Base-by-base conservation (phyloP, 441 rosid genomes). In the Pelargonium cotyledonis region DNA sequence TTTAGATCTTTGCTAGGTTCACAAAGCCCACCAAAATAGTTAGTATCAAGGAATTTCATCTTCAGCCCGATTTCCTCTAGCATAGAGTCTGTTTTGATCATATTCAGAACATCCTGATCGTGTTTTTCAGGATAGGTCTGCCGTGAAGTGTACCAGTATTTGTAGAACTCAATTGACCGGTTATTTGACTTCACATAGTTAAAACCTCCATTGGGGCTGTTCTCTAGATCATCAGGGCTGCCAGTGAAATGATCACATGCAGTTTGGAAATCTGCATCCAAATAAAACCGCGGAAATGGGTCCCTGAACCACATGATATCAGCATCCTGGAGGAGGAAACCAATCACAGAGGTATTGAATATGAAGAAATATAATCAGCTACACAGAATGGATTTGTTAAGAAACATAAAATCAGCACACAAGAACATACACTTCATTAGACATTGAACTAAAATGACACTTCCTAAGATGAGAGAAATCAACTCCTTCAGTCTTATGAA, bases 231-330 rank as follows among this genome's bases (percentile, higher is more conserved):
- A 65, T 74, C 78, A 65, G 95, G 73, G 73, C 81, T 79, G 60
- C 98, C 96, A 8, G 69, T 63, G 75, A 79, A 93, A 62, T 78
- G 72, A 79, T 93, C 98, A 51, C 97, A 93, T 0, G 98, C 97
- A 80, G 89, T 88, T 76, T 93, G 96, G 72, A 93, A 86, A 83
- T 93, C 98, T 62, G 78, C 91, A 77, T 89, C 96, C 21, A 74
- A 65, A 76, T 78, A 83, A 70, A 93, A 85, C 77, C 79, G 84
- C 14, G 86, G 89, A 82, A 91, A 91, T 72, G 98, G 98, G 77
- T 93, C 81, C 75, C 97, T 80, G 75, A 91, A 84, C 97, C 98
- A 93, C 97, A 91, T 85, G 80, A 91, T 73, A 85, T 93, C 98
- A 65, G 88, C 92, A 85, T 93, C 98, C 98, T 91, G 86, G 72